phyloP scores from a whole-genome alignment of 805 yeast species.

The Candida tibetensis region DNA sequence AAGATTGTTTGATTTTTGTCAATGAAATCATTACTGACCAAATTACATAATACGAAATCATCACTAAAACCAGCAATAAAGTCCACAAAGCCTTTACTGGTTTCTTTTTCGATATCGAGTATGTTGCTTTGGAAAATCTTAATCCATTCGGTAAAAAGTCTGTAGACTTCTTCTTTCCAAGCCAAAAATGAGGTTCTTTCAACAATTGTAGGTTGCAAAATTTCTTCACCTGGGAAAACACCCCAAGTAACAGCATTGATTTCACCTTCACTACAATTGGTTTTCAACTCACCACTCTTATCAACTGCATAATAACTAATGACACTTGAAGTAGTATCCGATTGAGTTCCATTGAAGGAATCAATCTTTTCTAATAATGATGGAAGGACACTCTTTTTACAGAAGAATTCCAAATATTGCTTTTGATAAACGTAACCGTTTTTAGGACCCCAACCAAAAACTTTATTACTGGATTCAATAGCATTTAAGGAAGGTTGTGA shows the following conservation, averaged over 20 bases:
- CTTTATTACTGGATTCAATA: slow-evolving; percentile 60
- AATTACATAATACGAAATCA: slow-evolving; percentile 73
- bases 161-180: slow-evolving; percentile 94
- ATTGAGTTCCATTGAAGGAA: slow-evolving; percentile 34
- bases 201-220: slow-evolving; percentile 93
- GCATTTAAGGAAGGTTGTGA: slow-evolving; percentile 95
- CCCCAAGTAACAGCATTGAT: slow-evolving; percentile 99
- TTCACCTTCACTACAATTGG: slow-evolving; percentile 72
- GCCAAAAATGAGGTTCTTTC: slow-evolving; percentile 90
- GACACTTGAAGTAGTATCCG: slow-evolving; percentile 41
- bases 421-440: slow-evolving; percentile 93
- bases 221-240: slow-evolving; percentile 92
- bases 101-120: slow-evolving; percentile 27
- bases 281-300: slow-evolving; percentile 51
- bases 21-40: slow-evolving; percentile 82
- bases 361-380: slow-evolving; percentile 43
- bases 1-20: slow-evolving; percentile 57
- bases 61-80: slow-evolving; percentile 49
- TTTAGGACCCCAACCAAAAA: slow-evolving; percentile 93
- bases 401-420: slow-evolving; percentile 83
- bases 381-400: slow-evolving; percentile 52
- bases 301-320: slow-evolving; percentile 78
- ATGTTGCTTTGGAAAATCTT: slow-evolving; percentile 43
- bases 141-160: slow-evolving; percentile 80
- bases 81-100: slow-evolving; percentile 30